These are phyloP conservation scores for Suillus americanus DNA, from an alignment of 768 basidiomycete genomes.

Conservation along the genomic window DNA sequence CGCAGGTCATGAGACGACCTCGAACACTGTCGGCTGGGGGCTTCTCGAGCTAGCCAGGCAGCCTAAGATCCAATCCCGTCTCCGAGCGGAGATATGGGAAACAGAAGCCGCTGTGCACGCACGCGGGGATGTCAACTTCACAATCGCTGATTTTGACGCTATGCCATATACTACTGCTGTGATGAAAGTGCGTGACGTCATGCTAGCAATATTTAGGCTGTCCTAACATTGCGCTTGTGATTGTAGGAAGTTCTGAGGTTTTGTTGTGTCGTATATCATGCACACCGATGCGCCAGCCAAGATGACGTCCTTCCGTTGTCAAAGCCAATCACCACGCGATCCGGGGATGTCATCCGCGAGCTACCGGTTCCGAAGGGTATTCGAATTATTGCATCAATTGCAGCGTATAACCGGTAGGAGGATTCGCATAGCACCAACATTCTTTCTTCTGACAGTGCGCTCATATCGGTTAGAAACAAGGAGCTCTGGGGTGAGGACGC, in stretches of 20 bases:
- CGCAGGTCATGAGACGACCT: conserved; percentile 62
- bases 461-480: conserved; percentile 17
- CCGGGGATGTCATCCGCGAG: conserved; percentile 42
- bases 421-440: background rate
- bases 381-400: conserved; percentile 51
- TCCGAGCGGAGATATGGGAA: conserved; percentile 55
- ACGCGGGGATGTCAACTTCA: conserved; percentile 40
- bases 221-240: background rate
- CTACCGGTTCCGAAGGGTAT: conserved; percentile 51
- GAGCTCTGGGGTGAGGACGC: conserved; percentile 34
- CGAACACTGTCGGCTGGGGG: conserved; percentile 59
- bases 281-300: conserved; percentile 45
- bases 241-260: conserved; percentile 46
- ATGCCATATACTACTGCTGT: conserved; percentile 50
- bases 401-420: conserved; percentile 52
- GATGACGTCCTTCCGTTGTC: conserved; percentile 64
- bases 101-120: conserved; percentile 24
- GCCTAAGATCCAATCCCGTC: conserved; percentile 55
- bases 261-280: conserved; percentile 51
- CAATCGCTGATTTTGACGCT: conserved; percentile 43
- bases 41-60: conserved; percentile 61
- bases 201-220: background rate
- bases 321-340: conserved; percentile 45
- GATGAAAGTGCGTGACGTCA: conserved; percentile 36
- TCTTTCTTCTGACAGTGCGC: background rate